Percentiles rank a stretch among this genome's conserved stretches.
Conservation (phyloP, 495 filamentous ascomycete genomes). For the Pyrenula massariospora region DNA sequence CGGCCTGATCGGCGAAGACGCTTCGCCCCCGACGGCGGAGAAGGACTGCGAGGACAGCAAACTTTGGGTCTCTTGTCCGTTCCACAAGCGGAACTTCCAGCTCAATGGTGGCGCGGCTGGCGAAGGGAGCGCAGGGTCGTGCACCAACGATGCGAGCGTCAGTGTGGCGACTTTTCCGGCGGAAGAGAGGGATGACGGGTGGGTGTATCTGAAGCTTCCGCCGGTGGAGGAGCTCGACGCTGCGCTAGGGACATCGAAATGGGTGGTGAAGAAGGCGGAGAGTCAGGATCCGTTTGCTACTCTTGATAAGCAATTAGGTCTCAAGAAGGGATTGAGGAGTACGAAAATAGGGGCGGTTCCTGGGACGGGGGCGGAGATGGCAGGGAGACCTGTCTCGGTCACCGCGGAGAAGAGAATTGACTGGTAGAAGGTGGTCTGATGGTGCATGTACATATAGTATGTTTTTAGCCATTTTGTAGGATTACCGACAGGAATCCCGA, state of each 20-base stretch:
- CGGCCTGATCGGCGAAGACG: conserved; percentile 72
- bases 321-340: conserved; percentile 38
- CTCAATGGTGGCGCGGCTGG: conserved; percentile 40
- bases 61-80: conserved; percentile 81
- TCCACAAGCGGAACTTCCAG: conserved; percentile 88
- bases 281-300: conserved; percentile 50
- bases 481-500: no score
- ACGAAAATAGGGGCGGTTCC: conserved; percentile 43
- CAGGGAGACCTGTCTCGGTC: conserved; percentile 23
- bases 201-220: conserved; percentile 80
- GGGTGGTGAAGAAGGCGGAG: conserved; percentile 72
- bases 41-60: conserved; percentile 30
- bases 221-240: conserved; percentile 76
- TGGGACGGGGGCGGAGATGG: conserved; percentile 10
- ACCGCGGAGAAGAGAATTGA: conserved; percentile 46
- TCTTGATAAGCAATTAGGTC: conserved; percentile 51
- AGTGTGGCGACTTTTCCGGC: conserved; percentile 80
- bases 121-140: conserved; percentile 40
- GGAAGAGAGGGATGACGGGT: conserved; percentile 67
- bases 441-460: no score
- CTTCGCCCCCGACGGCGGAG: conserved; percentile 15
- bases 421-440: conserved; percentile 50
- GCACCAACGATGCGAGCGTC: conserved; percentile 63
- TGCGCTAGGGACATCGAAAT: conserved; percentile 68
- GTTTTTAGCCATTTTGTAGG: no score